Evolutionary conservation across 305 asterid genomes (phyloP), one percentile per base, ranked within the genome.

Genomic region (Fraxinus albicans): DNA sequence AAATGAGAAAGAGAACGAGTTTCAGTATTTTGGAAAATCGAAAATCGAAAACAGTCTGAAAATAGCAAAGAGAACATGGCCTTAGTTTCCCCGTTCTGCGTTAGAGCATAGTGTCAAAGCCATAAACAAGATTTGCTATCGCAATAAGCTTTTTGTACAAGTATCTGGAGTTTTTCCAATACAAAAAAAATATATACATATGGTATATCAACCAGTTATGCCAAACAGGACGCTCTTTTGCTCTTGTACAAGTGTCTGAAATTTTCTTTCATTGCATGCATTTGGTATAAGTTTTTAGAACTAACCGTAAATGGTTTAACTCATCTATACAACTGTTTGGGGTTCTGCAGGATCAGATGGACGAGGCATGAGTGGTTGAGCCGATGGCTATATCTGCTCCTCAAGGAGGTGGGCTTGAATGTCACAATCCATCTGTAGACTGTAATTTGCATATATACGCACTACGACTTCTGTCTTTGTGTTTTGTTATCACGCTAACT

Each of bases 291-390:
- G 19, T 69, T 69, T 21, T 29, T 47, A 34, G 17, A 73, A 17
- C 15, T 17, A 60, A 73, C 44, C 25, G 34, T 23, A 29, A 29
- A 75, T 42, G 50, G 13, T 35, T 77, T 86, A n/a, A 86, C 72
- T 80, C 8, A 47, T 21, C 35, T 44, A 78, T 73, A 19, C 25
- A 19, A 31, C 6, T 19, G 35, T 42, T 81, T 75, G 76, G 81
- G 78, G 83, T 55, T 75, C 15, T 87, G 90, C 91, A 91, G 94
- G 94, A 91, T 67, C 91, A 89, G 77, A 85, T 85, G 75, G 92
- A 89, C 12, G 94, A 91, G 69, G 88, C 87, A 25, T 25, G 27
- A 25, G 27, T 1, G 27, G 27, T 76, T 91, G 90, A 91, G 53
- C 73, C 69, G 36, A 83, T 53, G 19, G 73, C 78, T 77, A 73